Evolutionary conservation across 495 filamentous ascomycete species (phyloP), one percentile per base, ranked within the genome.

Genomic region (Aspergillus ellipticus): DNA sequence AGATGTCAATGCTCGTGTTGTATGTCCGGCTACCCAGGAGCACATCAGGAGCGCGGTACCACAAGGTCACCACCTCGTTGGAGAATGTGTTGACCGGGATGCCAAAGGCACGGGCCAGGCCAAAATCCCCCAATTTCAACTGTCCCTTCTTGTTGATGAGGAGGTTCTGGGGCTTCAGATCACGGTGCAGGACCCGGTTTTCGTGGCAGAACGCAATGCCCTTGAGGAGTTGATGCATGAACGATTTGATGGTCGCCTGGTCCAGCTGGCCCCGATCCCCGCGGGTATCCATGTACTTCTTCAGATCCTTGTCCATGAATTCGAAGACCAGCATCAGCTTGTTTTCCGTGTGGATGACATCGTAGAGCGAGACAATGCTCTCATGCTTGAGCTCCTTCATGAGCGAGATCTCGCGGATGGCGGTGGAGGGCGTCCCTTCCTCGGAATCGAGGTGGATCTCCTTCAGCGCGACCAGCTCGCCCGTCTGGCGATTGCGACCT

Each of bases 371-470:
- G 53, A 99, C 93, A 56, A 97, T 97, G 68, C 96, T 96, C 64
- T 96, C 89, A 74, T 99, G 91, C 72, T 96, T 97, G 65, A 97
- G 83, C 73, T 99, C 94, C 74, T 99, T 99, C 89, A 99, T 96
- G 26, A 99, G 79, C 0, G 91, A 96, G 66, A 98, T 98, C 74
- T 98, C 94, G 43, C 94, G 91, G 68, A 99, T 99, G 33, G 94
- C 94, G 11, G 94, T 99, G n/a, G 88, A 92, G 0, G 94, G 94
- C 0, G 96, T 97, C 47, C 94, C 94, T 77, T 99, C 94, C 79
- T 99, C 94, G 49, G 90, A 95, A 66, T 99, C 94, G 49, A 99
- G 89, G 66, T 97, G 94, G 63, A 99, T 99, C 77, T 99, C 96
- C 74, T 99, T 99, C 53, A 99, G 81, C 9, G 94, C 94, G 56